phyloP scores from a whole-genome alignment of 164 flowering plant genomes.

The Macadamia tetraphylla region DNA sequence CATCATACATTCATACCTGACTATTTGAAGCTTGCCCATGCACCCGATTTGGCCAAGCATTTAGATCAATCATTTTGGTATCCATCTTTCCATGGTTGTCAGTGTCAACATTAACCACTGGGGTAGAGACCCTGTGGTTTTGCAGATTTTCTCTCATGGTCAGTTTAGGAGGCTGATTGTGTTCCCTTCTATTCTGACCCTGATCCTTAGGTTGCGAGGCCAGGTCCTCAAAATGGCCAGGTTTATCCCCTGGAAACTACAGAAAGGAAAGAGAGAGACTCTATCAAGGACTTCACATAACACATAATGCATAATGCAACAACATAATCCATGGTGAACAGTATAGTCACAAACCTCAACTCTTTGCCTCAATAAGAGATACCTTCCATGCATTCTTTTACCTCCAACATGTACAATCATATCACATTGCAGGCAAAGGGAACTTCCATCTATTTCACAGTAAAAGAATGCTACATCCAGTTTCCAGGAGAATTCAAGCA shows the following conservation, averaged over 20 bases:
- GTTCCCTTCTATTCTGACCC: conserved; percentile 36
- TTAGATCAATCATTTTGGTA: conserved; percentile 66
- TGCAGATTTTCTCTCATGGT: conserved; percentile 36
- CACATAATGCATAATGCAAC: neutral
- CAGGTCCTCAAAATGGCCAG: conserved; percentile 37
- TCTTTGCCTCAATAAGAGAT: conserved; percentile 83
- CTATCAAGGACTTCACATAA: neutral
- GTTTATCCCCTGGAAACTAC: conserved; percentile 89
- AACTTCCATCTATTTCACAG: conserved; percentile 55
- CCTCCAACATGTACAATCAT: conserved; percentile 97
- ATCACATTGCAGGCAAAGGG: conserved; percentile 71
- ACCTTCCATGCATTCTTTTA: conserved; percentile 88
- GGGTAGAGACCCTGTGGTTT: conserved; percentile 39
- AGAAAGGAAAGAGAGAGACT: conserved; percentile 7
- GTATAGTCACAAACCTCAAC: conserved; percentile 61
- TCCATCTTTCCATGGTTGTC: conserved; percentile 38
- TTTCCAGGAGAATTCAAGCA: conserved; percentile 7
- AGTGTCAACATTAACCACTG: conserved; percentile 25
- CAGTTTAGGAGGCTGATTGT: conserved; percentile 27
- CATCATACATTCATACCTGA: conserved; percentile 38
- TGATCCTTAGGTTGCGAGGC: conserved; percentile 34
- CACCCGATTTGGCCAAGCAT: conserved; percentile 52
- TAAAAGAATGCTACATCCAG: conserved; percentile 52
- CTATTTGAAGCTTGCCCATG: conserved; percentile 53
- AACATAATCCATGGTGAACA: conserved; percentile 1